Evolutionary conservation across 495 filamentous ascomycete species (phyloP), one percentile per base, ranked within the genome.

Genomic region (Aspergillus avenaceus): DNA sequence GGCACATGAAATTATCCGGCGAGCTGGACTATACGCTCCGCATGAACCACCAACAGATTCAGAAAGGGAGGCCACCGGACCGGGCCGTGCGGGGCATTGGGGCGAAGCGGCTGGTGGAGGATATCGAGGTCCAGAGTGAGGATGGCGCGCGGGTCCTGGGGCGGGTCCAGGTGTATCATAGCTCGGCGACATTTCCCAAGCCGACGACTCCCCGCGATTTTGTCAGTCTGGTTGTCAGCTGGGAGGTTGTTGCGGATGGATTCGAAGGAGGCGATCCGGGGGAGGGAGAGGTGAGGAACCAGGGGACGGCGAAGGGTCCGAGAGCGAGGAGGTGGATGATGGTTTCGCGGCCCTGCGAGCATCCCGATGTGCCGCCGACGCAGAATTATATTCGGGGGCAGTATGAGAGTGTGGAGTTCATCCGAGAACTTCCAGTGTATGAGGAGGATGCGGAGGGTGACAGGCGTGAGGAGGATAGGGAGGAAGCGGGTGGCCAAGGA

Each of bases 341-440:
- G 51, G 80, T 97, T 6, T 96, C 91, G 12, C 86, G 84, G 62
- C 93, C 93, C 1, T 85, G 87, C 60, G 67, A 69, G 23, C 92
- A 96, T 69, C 82, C 83, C 0, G 84, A 87, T 49, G 84, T 84
- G 16, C 83, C 83, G 4, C 75, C 75, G 11, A 73, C 83, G 14
- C 63, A 81, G 49, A 85, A 85, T 6, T 90, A 86, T 57, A 84
- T 95, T 45, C 75, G 91, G 13, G 93, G 91, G 0, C 74, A 85
- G 49, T 97, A 96, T 66, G 91, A 97, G 71, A 90, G 86, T 12
- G 85, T 97, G 19, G 92, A 97, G 64, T 79, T 96, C 47, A 88
- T 97, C 45, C 77, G 93, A 34, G 93, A 97, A 69, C 76, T 96
- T 23, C 84, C 83, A 12, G 60, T 50, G 32, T 46, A 54, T 12